A percentile compares a stretch with the other conserved stretches of the same genome.
These are phyloP conservation scores for Alternaria brassicicola DNA, from an alignment of 2,329 filamentous ascomycete species.

Conservation along the genomic window DNA sequence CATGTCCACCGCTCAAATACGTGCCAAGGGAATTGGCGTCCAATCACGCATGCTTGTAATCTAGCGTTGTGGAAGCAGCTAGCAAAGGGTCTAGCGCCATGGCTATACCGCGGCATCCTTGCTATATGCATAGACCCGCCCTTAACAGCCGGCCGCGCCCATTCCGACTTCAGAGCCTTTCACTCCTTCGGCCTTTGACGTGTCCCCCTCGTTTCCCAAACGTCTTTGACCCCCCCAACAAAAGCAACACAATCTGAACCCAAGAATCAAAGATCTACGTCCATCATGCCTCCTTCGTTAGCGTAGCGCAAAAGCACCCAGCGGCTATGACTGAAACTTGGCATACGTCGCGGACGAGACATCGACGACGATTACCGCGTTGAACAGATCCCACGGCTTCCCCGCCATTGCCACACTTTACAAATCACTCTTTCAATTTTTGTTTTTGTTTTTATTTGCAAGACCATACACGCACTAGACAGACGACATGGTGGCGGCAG, in stretches of 20 bases:
- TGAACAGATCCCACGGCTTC: constrained; percentile 15
- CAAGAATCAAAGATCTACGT: constrained; percentile 7
- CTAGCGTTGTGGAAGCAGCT: constrained; percentile 8
- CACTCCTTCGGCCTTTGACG: constrained; percentile 7
- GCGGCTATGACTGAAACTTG: constrained; percentile 26
- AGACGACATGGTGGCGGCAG: constrained; percentile 24
- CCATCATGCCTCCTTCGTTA: constrained; percentile 15
- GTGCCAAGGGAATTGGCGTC: constrained; percentile 14
- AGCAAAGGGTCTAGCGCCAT: constrained; percentile 17
- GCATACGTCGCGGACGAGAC: constrained; percentile 21
- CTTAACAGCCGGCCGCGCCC: constrained; percentile 21
- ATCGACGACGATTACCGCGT: constrained; percentile 23
- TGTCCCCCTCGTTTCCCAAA: constrained; percentile 16
- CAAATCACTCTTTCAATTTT: neutral
- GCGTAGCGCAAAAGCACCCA: constrained; percentile 11
- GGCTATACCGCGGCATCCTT: constrained; percentile 23
- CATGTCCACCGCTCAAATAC: constrained; percentile 7
- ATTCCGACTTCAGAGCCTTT: constrained; percentile 13
- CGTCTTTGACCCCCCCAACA: neutral
- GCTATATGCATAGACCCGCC: constrained; percentile 20
- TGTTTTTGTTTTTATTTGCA: neutral
- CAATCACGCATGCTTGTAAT: constrained; percentile 10
- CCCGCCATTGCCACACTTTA: constrained; percentile 7
- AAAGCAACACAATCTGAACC: constrained; percentile 3
- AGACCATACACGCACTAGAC: neutral